phyloP scores from a whole-genome alignment of 2,329 filamentous ascomycete genomes.

The Apiospora saccharicola region DNA sequence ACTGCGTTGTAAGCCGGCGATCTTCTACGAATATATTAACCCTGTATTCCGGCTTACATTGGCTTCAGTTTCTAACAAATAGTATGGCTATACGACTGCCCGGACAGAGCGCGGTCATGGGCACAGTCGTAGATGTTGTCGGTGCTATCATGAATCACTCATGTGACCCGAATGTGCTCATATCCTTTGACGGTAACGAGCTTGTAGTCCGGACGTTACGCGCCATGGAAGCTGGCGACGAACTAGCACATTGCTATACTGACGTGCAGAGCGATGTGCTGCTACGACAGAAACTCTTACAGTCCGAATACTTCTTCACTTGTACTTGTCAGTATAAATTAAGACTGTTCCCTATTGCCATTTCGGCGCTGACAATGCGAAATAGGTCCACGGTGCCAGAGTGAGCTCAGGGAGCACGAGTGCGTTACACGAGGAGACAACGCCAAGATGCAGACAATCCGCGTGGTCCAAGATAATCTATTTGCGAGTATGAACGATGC shows the following conservation, averaged over 20 bases:
- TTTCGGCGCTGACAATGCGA: background rate
- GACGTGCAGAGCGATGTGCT: slow-evolving; percentile 37
- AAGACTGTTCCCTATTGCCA: background rate
- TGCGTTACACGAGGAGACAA: slow-evolving; percentile 25
- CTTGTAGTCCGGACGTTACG: slow-evolving; percentile 42
- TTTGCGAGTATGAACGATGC: slow-evolving; percentile 23
- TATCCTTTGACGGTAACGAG: slow-evolving; percentile 43
- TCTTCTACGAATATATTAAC: background rate
- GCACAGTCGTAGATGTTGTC: slow-evolving; percentile 41
- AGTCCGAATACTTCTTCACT: slow-evolving; percentile 37
- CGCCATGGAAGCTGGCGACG: slow-evolving; percentile 42
- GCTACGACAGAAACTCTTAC: slow-evolving; percentile 33
- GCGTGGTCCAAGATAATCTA: slow-evolving; percentile 28
- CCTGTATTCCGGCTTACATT: slow-evolving; percentile 25
- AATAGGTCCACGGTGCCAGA: slow-evolving; percentile 38
- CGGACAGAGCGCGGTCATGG: slow-evolving; percentile 33
- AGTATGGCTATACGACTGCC: slow-evolving; percentile 35
- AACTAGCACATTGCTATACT: slow-evolving; percentile 45
- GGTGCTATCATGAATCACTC: slow-evolving; percentile 46
- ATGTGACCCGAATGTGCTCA: slow-evolving; percentile 45
- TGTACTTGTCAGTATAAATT: slow-evolving; percentile 36
- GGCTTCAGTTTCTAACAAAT: slow-evolving; percentile 38
- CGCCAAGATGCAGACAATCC: slow-evolving; percentile 29
- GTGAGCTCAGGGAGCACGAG: slow-evolving; percentile 34
- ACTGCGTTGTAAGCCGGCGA: slow-evolving; percentile 22